phyloP scores from a whole-genome alignment of 768 basidiomycete genomes.

The Amanita jacksonii region DNA sequence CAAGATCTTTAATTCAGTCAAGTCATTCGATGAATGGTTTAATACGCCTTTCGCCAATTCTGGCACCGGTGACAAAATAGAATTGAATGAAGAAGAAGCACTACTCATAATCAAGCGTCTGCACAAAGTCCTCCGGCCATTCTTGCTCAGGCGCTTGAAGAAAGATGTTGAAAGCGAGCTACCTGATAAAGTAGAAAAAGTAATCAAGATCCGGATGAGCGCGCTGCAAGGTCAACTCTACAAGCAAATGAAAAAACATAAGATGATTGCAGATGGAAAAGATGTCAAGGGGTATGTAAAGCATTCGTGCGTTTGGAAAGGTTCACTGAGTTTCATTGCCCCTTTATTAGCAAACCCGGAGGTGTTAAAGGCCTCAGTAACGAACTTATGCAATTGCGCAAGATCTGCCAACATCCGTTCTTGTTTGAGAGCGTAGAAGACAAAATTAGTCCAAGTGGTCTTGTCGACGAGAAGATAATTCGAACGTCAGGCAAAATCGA shows the following conservation, averaged over 20 bases:
- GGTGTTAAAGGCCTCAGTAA: slow-evolving; percentile 89
- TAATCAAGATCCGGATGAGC: slow-evolving; percentile 94
- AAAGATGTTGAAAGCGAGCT: slow-evolving; percentile 95
- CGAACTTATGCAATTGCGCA: slow-evolving; percentile 95
- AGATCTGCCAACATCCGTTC: slow-evolving; percentile 98
- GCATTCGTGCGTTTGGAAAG: not conserved
- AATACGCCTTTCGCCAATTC: slow-evolving; percentile 99
- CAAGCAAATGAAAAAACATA: slow-evolving; percentile 97
- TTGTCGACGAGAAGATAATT: slow-evolving; percentile 78
- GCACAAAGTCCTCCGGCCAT: slow-evolving; percentile 93
- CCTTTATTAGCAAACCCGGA: slow-evolving; percentile 43
- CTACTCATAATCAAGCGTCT: slow-evolving; percentile 92
- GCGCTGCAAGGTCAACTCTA: slow-evolving; percentile 87
- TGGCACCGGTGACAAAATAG: slow-evolving; percentile 96
- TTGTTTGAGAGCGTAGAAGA: slow-evolving; percentile 93
- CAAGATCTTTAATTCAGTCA: slow-evolving; percentile 97
- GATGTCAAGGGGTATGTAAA: slow-evolving; percentile 59
- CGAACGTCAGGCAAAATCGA: slow-evolving; percentile 92
- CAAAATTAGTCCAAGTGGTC: slow-evolving; percentile 75
- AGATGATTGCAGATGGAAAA: slow-evolving; percentile 87
- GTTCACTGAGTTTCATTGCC: slow-evolving; percentile 1
- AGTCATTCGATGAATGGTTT: slow-evolving; percentile 99
- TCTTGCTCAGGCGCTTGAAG: slow-evolving; percentile 87
- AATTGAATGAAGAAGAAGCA: slow-evolving; percentile 99
- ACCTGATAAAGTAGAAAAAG: slow-evolving; percentile 96